These are phyloP conservation scores for Biancaea sappan DNA, from an alignment of 306 rosid genomes.

Conservation along the genomic window DNA sequence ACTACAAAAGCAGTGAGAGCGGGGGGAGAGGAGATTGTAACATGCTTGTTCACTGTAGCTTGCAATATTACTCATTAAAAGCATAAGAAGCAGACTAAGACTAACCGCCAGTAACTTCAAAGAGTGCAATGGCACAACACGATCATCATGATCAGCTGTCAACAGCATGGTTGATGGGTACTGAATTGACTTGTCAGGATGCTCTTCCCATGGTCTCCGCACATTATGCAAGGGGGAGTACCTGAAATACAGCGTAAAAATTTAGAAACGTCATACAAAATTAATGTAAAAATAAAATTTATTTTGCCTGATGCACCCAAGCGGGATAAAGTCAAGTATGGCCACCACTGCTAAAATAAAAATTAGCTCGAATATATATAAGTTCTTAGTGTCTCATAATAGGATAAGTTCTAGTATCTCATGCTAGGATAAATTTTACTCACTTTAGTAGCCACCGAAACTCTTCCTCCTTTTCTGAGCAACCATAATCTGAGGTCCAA, in stretches of 20 bases:
- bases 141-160: slow-evolving; percentile 99
- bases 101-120: slow-evolving; percentile 82
- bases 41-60: not conserved
- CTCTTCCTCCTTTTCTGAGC: slow-evolving; percentile 90
- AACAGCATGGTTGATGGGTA: slow-evolving; percentile 90
- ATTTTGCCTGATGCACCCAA: not conserved
- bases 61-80: slow-evolving; percentile 10
- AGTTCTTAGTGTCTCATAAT: slow-evolving; percentile 9
- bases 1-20: no score
- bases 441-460: slow-evolving; percentile 90
- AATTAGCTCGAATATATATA: not conserved
- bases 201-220: slow-evolving; percentile 83
- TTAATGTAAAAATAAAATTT: not conserved
- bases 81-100: slow-evolving; percentile 36
- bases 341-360: not conserved
- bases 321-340: not conserved
- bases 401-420: no score
- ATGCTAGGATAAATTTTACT: slow-evolving; percentile 1
- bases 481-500: slow-evolving; percentile 91
- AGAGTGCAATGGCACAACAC: slow-evolving; percentile 91
- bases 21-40: not conserved
- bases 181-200: slow-evolving; percentile 51
- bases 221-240: slow-evolving; percentile 96
- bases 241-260: slow-evolving; percentile 44
- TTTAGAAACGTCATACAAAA: not conserved